Percentiles rank a stretch among this genome's conserved stretches.
Conservation (phyloP, 148 eudicot species). For the Simmondsia chinensis region DNA sequence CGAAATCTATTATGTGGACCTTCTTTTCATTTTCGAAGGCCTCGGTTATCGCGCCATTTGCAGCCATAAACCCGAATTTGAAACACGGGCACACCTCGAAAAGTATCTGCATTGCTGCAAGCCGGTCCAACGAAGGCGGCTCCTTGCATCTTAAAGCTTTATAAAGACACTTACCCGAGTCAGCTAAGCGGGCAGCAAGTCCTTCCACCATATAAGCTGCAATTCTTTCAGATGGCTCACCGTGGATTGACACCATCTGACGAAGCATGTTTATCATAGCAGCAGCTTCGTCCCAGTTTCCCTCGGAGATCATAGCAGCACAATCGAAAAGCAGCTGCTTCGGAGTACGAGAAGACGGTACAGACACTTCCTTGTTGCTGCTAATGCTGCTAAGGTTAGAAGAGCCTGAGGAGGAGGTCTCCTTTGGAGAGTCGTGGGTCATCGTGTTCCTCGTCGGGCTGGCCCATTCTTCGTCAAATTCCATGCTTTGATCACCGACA, state of each 20-base stretch:
- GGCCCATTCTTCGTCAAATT: conserved; percentile 53
- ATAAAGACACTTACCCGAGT: conserved; percentile 74
- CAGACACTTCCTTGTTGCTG: conserved; percentile 33
- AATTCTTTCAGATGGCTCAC: conserved; percentile 81
- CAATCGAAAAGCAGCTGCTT: conserved; percentile 65
- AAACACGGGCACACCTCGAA: conserved; percentile 95
- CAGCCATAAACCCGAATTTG: conserved; percentile 87
- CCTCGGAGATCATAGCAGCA: conserved; percentile 62
- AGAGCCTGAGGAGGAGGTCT: conserved; percentile 61
- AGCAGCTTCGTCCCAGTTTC: conserved; percentile 45
- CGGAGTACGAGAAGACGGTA: conserved; percentile 25
- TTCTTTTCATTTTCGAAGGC: conserved; percentile 41
- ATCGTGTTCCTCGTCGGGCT: conserved; percentile 14
- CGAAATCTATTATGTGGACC: conserved; percentile 79
- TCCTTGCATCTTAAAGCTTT: conserved; percentile 84
- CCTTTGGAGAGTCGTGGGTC: conserved; percentile 64
- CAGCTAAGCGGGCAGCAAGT: conserved; percentile 71
- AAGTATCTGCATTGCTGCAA: conserved; percentile 91
- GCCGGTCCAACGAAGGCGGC: conserved; percentile 62
- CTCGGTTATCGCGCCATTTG: conserved; percentile 75
- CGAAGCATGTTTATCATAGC: conserved; percentile 61
- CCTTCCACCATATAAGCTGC: conserved; percentile 99
- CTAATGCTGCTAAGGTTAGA: conserved; percentile 50
- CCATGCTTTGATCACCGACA: conserved; percentile 46
- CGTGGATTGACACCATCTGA: conserved; percentile 73